Conservation (phyloP, 2,329 filamentous ascomycete genomes). For the Cryphonectria radicalis region DNA sequence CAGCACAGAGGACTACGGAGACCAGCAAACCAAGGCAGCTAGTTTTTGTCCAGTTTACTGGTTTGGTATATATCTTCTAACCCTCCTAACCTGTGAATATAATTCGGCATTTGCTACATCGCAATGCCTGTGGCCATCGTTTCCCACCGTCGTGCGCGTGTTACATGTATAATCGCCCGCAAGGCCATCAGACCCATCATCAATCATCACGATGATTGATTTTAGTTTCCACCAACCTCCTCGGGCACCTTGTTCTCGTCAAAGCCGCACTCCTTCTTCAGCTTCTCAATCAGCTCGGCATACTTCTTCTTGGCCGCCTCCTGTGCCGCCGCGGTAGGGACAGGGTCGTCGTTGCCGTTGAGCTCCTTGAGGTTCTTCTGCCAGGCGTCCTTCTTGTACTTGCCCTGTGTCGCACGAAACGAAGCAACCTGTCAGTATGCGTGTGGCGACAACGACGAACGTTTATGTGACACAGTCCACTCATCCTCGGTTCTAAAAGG, state of each 20-base stretch:
- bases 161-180: background rate
- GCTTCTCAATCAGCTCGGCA: slow-evolving; percentile 69
- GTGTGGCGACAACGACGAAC: background rate
- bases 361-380: slow-evolving; percentile 66
- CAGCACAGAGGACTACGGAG: background rate
- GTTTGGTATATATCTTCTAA: background rate
- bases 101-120: background rate
- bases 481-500: background rate
- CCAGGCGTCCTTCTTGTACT: slow-evolving; percentile 82
- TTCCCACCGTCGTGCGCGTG: background rate
- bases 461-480: slow-evolving; percentile 3
- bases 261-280: slow-evolving; percentile 73
- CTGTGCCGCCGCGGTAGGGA: slow-evolving; percentile 51
- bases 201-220: background rate
- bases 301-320: slow-evolving; percentile 78
- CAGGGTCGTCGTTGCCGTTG: slow-evolving; percentile 17
- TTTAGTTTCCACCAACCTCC: slow-evolving; percentile 46
- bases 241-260: slow-evolving; percentile 67
- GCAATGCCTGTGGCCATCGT: background rate
- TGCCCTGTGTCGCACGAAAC: slow-evolving; percentile 56
- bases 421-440: slow-evolving; percentile 3
- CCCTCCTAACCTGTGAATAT: background rate
- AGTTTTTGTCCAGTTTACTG: background rate
- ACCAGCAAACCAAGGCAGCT: background rate
- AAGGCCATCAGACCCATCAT: background rate